phyloP scores from a whole-genome alignment of 495 filamentous ascomycete genomes.

The Articulospora tetracladia region DNA sequence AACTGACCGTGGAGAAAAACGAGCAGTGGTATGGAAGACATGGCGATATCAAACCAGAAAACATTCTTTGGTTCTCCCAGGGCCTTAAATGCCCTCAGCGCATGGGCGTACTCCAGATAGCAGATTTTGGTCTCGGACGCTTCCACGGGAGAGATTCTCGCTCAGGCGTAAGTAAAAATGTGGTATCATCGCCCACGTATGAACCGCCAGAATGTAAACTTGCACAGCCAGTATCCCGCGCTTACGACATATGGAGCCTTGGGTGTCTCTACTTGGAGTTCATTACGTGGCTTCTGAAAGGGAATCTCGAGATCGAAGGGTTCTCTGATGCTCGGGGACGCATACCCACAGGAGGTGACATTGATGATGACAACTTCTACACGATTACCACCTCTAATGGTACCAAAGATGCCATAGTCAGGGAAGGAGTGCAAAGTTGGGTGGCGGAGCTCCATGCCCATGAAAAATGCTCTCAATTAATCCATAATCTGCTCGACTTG shows the following conservation, averaged over 20 bases:
- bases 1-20: constrained; percentile 1
- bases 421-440: constrained; percentile 12
- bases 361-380: constrained; percentile 20
- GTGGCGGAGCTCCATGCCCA: constrained; percentile 4
- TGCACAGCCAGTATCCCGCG: constrained; percentile 22
- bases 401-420: background rate
- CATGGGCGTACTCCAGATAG: constrained; percentile 21
- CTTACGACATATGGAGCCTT: constrained; percentile 41
- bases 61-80: constrained; percentile 24
- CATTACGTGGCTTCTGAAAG: constrained; percentile 23
- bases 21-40: constrained; percentile 21
- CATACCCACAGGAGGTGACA: background rate
- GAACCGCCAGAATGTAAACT: constrained; percentile 33
- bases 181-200: constrained; percentile 29
- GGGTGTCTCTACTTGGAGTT: constrained; percentile 42
- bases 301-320: constrained; percentile 2
- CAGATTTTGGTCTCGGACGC: constrained; percentile 24
- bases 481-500: constrained; percentile 18
- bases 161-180: constrained; percentile 6
- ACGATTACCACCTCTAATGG: constrained; percentile 4
- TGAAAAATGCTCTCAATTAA: constrained; percentile 12
- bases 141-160: constrained; percentile 18
- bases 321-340: constrained; percentile 17
- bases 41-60: constrained; percentile 29
- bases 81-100: background rate